These are phyloP conservation scores for Mycena leptocephala DNA, from an alignment of 768 basidiomycete genomes.

Conservation along the genomic window DNA sequence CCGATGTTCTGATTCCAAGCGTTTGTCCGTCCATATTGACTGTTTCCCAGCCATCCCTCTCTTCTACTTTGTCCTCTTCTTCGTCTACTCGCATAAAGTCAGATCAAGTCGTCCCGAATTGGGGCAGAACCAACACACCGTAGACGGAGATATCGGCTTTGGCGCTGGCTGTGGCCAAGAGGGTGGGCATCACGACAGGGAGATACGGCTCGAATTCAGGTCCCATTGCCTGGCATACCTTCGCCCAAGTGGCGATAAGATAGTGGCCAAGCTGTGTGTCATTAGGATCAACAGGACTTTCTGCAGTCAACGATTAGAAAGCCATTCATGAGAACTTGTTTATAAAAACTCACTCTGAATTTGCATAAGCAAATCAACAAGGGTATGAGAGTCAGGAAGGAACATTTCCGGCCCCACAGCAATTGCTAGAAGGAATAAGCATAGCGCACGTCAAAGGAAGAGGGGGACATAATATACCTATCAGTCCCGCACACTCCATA, in stretches of 20 bases:
- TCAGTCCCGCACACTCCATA: constrained; percentile 93
- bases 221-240: constrained; percentile 89
- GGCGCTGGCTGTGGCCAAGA: constrained; percentile 83
- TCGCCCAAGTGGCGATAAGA: constrained; percentile 91
- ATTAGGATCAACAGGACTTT: constrained; percentile 76
- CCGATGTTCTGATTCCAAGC: constrained; percentile 84
- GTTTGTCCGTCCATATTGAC: constrained; percentile 84
- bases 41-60: constrained; percentile 86
- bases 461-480: constrained; percentile 63
- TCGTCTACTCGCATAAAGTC: constrained; percentile 57
- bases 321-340: neutral
- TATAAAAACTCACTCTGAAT: constrained; percentile 77
- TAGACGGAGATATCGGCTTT: constrained; percentile 86
- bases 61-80: constrained; percentile 67
- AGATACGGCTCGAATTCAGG: constrained; percentile 91
- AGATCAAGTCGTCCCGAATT: neutral
- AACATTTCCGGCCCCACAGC: constrained; percentile 90
- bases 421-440: constrained; percentile 67
- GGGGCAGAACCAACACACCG: constrained; percentile 57
- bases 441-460: neutral
- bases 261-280: constrained; percentile 85
- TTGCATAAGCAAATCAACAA: constrained; percentile 81
- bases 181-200: constrained; percentile 85
- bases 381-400: constrained; percentile 78
- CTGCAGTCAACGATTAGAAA: constrained; percentile 50